Conservation (phyloP, 208 protist species). For the Acanthamoeba castellanii region DNA sequence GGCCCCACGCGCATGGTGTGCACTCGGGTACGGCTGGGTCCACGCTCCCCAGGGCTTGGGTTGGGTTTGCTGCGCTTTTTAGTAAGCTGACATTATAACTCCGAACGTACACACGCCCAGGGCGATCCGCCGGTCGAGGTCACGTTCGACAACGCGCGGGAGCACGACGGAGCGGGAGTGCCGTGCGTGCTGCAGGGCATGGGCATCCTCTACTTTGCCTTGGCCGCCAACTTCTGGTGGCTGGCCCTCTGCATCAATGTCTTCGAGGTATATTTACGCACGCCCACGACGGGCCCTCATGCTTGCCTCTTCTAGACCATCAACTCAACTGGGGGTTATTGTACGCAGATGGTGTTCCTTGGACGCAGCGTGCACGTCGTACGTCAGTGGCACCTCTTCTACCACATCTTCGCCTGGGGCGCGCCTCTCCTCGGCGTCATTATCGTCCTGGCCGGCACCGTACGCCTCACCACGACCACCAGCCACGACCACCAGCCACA, state of each 20-base stretch:
- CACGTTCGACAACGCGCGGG: slow-evolving; percentile 60
- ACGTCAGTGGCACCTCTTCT: neutral
- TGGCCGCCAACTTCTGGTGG: slow-evolving; percentile 67
- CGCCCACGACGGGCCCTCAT: neutral
- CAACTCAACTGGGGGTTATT: neutral
- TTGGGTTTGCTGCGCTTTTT: neutral
- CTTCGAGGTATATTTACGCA: neutral
- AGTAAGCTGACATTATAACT: too few species aligned
- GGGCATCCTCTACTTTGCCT: slow-evolving; percentile 56
- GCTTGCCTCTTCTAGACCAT: neutral
- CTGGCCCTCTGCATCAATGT: slow-evolving; percentile 56
- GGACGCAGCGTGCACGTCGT: neutral
- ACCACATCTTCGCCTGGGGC: slow-evolving; percentile 58
- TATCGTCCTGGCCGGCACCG: neutral
- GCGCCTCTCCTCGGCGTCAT: slow-evolving; percentile 19
- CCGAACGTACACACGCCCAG: neutral
- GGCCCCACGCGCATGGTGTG: slow-evolving; percentile 37
- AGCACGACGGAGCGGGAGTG: slow-evolving; percentile 20
- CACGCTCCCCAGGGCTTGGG: too few species aligned
- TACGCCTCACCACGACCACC: neutral
- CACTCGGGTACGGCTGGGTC: neutral
- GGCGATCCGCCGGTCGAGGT: slow-evolving; percentile 30
- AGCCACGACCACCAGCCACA: neutral
- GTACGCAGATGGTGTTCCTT: slow-evolving; percentile 39
- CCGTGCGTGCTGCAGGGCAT: slow-evolving; percentile 46